These are phyloP conservation scores for Saururus chinensis DNA, from an alignment of 164 flowering plant species.

Conservation along the genomic window DNA sequence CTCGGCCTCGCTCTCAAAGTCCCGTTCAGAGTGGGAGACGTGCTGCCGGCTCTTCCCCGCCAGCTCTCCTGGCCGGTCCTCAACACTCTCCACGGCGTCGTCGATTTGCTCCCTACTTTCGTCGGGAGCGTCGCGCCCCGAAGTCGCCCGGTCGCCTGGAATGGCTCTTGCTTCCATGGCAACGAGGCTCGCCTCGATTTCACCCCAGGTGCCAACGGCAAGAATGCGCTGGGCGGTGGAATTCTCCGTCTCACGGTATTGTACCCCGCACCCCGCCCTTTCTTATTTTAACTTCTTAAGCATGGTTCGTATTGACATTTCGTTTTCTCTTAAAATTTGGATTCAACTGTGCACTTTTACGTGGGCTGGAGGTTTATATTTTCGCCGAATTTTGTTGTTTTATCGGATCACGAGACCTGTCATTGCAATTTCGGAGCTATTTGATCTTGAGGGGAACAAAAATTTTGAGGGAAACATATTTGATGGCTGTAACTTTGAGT, in stretches of 20 bases:
- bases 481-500: too few species aligned
- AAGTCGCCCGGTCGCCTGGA: slow-evolving; percentile 51
- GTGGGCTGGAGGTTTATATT: not conserved
- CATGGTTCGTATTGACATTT: too few species aligned
- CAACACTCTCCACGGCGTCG: slow-evolving; percentile 73
- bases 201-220: slow-evolving; percentile 20
- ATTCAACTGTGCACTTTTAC: not conserved
- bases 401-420: not conserved
- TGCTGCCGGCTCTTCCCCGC: slow-evolving; percentile 80
- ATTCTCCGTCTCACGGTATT: slow-evolving; percentile 57
- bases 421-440: too few species aligned
- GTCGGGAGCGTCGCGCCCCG: slow-evolving; percentile 73
- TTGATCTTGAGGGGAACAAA: too few species aligned
- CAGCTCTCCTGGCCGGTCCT: slow-evolving; percentile 92
- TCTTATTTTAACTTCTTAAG: too few species aligned
- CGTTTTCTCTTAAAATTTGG: not conserved
- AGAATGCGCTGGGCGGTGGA: slow-evolving; percentile 71
- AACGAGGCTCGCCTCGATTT: slow-evolving; percentile 70
- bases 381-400: not conserved
- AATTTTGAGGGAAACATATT: too few species aligned
- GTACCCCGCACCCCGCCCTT: not conserved
- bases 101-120: slow-evolving; percentile 73
- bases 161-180: slow-evolving; percentile 80
- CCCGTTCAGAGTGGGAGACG: slow-evolving; percentile 68
- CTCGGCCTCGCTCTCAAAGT: slow-evolving; percentile 46